Percentiles rank a stretch among this genome's conserved stretches.
Evolutionary conservation across 805 yeast genomes (phyloP).

Genomic region (Clavispora vitiphila): DNA sequence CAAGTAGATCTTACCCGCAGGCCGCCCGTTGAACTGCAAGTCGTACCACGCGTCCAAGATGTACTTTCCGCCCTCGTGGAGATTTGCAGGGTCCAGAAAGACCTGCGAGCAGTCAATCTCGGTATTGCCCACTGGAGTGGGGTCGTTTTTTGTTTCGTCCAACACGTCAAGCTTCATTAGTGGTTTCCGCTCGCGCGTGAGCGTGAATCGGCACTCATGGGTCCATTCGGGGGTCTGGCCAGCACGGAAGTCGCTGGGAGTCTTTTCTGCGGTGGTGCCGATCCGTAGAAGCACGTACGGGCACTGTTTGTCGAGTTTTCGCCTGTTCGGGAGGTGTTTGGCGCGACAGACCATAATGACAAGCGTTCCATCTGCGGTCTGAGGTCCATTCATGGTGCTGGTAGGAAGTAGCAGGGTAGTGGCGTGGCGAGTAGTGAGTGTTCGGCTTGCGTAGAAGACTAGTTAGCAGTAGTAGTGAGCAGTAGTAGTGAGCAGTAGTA

Average conservation of each 20-base stretch:
- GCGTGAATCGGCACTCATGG: slow-evolving; percentile 62
- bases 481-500: too few relatives aligned
- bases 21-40: slow-evolving; percentile 57
- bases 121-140: slow-evolving; percentile 78
- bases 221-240: slow-evolving; percentile 95
- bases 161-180: slow-evolving; percentile 66
- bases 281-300: slow-evolving; percentile 84
- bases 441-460: too few relatives aligned
- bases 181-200: slow-evolving; percentile 61
- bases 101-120: slow-evolving; percentile 76
- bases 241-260: slow-evolving; percentile 75
- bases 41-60: slow-evolving; percentile 88
- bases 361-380: slow-evolving; percentile 48
- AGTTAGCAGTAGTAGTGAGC: too few relatives aligned
- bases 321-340: slow-evolving; percentile 77
- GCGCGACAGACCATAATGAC: slow-evolving; percentile 78
- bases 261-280: slow-evolving; percentile 75
- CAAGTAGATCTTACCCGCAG: slow-evolving; percentile 83
- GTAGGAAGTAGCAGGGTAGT: too few relatives aligned
- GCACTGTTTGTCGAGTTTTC: slow-evolving; percentile 86
- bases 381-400: slow-evolving; percentile 12
- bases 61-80: slow-evolving; percentile 46
- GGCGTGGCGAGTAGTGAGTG: too few relatives aligned
- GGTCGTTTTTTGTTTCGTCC: slow-evolving; percentile 82
- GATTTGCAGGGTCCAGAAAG: slow-evolving; percentile 46